A percentile compares a stretch with the other conserved stretches of the same genome.
Evolutionary conservation across 208 protist genomes (phyloP).

Genomic region (Tetramitus jugosus): DNA sequence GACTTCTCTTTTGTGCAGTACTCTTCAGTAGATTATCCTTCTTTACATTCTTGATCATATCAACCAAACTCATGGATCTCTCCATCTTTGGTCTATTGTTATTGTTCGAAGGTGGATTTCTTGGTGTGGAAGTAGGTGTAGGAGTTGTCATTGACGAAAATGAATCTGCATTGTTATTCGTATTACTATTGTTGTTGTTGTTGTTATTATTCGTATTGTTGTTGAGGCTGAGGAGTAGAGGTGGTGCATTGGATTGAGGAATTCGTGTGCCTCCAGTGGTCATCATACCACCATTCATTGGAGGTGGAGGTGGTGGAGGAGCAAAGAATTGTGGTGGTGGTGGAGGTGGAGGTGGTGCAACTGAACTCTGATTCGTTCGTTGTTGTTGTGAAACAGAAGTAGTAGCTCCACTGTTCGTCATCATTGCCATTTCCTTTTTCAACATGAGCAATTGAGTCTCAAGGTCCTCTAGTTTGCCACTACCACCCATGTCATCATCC

Average conservation of each 20-base stretch:
- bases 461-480: background rate
- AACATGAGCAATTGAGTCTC: background rate
- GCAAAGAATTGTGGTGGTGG: background rate
- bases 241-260: too few species aligned
- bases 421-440: background rate
- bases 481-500: too few species aligned
- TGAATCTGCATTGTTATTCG: background rate
- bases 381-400: background rate
- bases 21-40: background rate
- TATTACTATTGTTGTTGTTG: too few species aligned
- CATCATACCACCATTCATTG: too few species aligned
- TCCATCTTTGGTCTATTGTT: too few species aligned
- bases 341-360: background rate
- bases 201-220: too few species aligned
- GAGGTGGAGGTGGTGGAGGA: too few species aligned
- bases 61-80: background rate
- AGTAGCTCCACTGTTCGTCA: background rate
- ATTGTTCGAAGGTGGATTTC: background rate
- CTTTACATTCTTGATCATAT: background rate
- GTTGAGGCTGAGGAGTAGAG: too few species aligned
- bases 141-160: background rate
- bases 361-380: too few species aligned
- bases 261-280: too few species aligned
- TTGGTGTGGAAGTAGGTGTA: background rate
- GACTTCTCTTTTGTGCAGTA: background rate